Base-by-base conservation (phyloP, 768 basidiomycete genomes). In the Mycena latifolia region DNA sequence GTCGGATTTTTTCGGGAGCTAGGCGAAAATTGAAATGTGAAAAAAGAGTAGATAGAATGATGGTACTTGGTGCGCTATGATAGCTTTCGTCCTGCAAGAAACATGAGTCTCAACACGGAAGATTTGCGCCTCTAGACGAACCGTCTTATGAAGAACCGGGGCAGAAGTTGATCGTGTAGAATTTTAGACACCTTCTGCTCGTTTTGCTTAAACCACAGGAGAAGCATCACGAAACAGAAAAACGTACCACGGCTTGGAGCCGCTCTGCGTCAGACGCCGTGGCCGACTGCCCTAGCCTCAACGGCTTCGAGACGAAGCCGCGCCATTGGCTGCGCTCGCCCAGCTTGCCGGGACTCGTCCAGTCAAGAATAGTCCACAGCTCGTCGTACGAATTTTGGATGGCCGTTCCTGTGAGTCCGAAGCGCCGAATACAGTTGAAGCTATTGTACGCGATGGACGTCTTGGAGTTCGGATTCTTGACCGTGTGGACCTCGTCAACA, bases 311-410 rank as follows among this genome's bases (percentile, higher is more conserved):
- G 5, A 98, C 85, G 67, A 84, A 91, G 5, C 84, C 83, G 47
- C 89, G 85, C 95, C 96, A 99, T 67, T 98, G 89, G 33, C 82
- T 83, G 28, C 79, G 74, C 0, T 87, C 89, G 0, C 96, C 97
- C 11, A 97, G 76, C 27, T 81, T 80, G 0, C 90, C 93, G 0
- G 95, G 95, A 65, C 90, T 92, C n/a, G 92, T 91, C 92, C 95
- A 98, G 73, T 97, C 89, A 33, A 98, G 79, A 35, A 99, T 89
- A 1, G 94, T 93, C 92, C 95, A 96, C 70, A 98, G 81, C 75
- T 99, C 97, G 46, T 87, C 85, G 73, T 96, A 96, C 0, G 89
- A 87, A 71, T 98, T 99, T 73, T 99, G 97, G 37, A 85, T 83
- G 29, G 86, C 82, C 18, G 92, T 89, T 22, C 93, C 95, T 0